Evolutionary conservation across 2,329 filamentous ascomycete species (phyloP), one percentile per base, ranked within the genome.

Genomic region (Aspergillus flavus): DNA sequence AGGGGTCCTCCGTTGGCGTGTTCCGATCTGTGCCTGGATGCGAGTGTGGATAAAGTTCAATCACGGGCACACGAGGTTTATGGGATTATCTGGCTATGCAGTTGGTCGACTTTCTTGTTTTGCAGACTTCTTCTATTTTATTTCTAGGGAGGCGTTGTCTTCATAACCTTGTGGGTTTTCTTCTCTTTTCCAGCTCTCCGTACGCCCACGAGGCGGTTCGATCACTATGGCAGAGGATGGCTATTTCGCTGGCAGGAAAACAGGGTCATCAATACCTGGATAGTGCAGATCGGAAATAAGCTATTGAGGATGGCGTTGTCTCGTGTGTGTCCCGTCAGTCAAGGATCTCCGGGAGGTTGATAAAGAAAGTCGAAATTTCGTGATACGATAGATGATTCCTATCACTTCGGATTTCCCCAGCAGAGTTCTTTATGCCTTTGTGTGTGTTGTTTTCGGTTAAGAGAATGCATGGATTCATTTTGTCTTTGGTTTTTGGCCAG

Each of bases 71-170:
- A 69, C 66, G 69, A 72, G 68, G 67, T 68, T 69, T 66, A 71
- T 73, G 69, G 72, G 69, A 73, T 71, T 71, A 69, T 72, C 70
- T 74, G 72, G 70, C 64, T 71, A 69, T 75, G 73, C 73, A 73
- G 70, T 76, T 78, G 73, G 74, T 78, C 72, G 73, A 76, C 68
- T 74, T 76, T 76, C 68, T 76, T 72, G 68, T 75, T 77, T 78
- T 78, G 71, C 77, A 77, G 76, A 78, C 75, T 76, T 78, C 75
- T 72, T 68, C 61, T 66, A 56, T 75, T 77, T 74, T 57, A 57
- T 60, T 75, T 75, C 73, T 77, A 78, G 76, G 76, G 76, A 79
- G 77, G 77, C 77, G 77, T 79, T 79, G 74, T 78, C 73, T 77
- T 77, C 73, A 78, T 78, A 73, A 76, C 73, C 72, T 74, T 72